Base-by-base conservation (phyloP, 1,284 basidiomycete species). In the Cerrena zonata region DNA sequence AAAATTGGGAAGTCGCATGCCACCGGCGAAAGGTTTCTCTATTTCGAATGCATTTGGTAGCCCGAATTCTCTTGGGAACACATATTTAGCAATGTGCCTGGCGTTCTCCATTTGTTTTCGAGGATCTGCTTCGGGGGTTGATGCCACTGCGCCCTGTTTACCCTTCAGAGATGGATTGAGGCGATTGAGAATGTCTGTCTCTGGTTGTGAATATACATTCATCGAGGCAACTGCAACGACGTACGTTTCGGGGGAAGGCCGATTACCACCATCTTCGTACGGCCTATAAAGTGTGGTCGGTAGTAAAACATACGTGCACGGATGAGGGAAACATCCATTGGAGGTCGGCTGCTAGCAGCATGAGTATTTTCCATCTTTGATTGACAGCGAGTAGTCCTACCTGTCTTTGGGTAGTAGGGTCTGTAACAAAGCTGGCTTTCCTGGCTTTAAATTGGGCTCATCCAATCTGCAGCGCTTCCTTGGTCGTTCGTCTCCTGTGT, bases 41-140 rank as follows among this genome's bases (percentile, higher is more conserved):
- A 58, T 37, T 3, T 61, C 63, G 53, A 80, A 92, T 2, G 82
- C 75, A 55, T 74, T 88, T 11, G 75, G 65, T 1, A 94, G 66
- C 0, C 77, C 76, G 58, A 86, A 91, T 57, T 92, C 88, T 25
- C 82, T 75, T 5, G 91, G 84, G 59, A 94, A 94, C 0, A 95
- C 71, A 62, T 94, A 89, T 69, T 91, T 93, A 21, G 84, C 74
- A 1, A 91, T 65, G 58, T 84, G 84, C 21, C 87, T 76, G 1
- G 78, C 76, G 49, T 77, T 63, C 41, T 71, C 70, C 45, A 68
- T 72, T 56, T 77, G 75, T 49, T 69, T 61, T 12, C 64, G 67
- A 21, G 72, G 66, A 54, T 79, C 74, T 1, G 72, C 71, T 42
- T 77, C 72, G 12, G 65, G 57, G 51, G 69, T 68, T 5, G 55